Percentiles rank a stretch among this genome's conserved stretches.
These are phyloP conservation scores for Puccinia coronata DNA, from an alignment of 1,284 basidiomycete species.

Conservation along the genomic window DNA sequence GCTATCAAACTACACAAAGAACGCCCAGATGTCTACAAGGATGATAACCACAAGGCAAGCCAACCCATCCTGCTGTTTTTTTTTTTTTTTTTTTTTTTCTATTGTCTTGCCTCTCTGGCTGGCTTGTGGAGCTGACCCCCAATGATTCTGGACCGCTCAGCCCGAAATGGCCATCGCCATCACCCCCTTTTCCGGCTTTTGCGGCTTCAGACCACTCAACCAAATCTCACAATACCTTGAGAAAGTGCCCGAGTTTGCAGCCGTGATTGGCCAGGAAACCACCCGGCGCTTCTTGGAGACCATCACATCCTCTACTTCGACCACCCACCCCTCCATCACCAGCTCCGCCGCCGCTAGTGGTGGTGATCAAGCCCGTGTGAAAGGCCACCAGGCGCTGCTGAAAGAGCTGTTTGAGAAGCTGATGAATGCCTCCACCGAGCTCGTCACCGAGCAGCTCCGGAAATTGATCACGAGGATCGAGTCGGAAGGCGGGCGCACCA, in stretches of 20 bases:
- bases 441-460: constrained; percentile 66
- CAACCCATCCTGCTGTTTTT: too few relatives aligned
- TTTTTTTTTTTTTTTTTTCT: too few relatives aligned
- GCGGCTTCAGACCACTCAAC: constrained; percentile 80
- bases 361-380: constrained; percentile 57
- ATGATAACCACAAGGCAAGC: constrained; percentile 80
- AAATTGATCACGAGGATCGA: constrained; percentile 66
- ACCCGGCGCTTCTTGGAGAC: constrained; percentile 63
- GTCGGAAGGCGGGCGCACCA: constrained; percentile 58
- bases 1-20: constrained; percentile 74
- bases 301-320: constrained; percentile 53
- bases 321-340: constrained; percentile 60
- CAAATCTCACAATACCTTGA: constrained; percentile 71
- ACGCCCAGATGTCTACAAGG: constrained; percentile 85
- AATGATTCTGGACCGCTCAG: constrained; percentile 57
- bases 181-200: constrained; percentile 85
- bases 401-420: constrained; percentile 75
- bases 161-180: constrained; percentile 98
- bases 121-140: too few relatives aligned
- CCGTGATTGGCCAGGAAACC: constrained; percentile 68
- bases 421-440: constrained; percentile 70
- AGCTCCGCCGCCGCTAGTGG: constrained; percentile 52
- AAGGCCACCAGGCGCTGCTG: constrained; percentile 66
- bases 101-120: too few relatives aligned
- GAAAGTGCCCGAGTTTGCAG: constrained; percentile 74